Conservation (phyloP, 139 green algal species). For the Micromonas commoda region DNA sequence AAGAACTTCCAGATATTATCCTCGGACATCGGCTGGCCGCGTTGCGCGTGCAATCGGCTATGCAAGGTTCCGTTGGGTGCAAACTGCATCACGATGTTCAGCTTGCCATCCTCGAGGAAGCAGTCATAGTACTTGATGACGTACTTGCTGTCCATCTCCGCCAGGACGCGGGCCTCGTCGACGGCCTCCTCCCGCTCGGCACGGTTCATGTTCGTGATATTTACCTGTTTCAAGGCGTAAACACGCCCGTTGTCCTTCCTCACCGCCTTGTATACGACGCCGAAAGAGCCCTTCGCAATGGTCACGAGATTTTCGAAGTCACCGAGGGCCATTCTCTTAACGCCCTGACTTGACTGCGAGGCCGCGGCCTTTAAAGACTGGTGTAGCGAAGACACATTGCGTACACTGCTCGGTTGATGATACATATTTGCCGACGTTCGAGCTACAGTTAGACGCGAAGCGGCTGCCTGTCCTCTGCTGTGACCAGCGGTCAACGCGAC, state of each 20-base stretch:
- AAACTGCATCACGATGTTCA: slow-evolving; percentile 75
- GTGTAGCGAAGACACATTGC: too few relatives aligned
- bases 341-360: background rate
- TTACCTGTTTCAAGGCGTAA: slow-evolving; percentile 63
- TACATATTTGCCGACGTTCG: too few relatives aligned
- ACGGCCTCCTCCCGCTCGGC: slow-evolving; percentile 49
- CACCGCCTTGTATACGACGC: slow-evolving; percentile 47
- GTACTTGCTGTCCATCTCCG: slow-evolving; percentile 51
- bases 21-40: slow-evolving; percentile 41
- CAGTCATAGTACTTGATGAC: slow-evolving; percentile 54
- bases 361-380: too few relatives aligned
- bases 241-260: slow-evolving; percentile 38
- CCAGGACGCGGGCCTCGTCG: slow-evolving; percentile 60
- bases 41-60: background rate
- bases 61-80: slow-evolving; percentile 53
- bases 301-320: slow-evolving; percentile 45
- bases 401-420: too few relatives aligned
- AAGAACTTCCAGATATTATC: slow-evolving; percentile 52
- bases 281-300: slow-evolving; percentile 58
- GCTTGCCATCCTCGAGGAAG: slow-evolving; percentile 52
- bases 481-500: too few relatives aligned
- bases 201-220: slow-evolving; percentile 50
- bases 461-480: too few relatives aligned
- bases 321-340: background rate
- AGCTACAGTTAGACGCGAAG: too few relatives aligned